Base-by-base conservation (phyloP, 2,329 filamentous ascomycete genomes). In the Apiospora aurea region DNA sequence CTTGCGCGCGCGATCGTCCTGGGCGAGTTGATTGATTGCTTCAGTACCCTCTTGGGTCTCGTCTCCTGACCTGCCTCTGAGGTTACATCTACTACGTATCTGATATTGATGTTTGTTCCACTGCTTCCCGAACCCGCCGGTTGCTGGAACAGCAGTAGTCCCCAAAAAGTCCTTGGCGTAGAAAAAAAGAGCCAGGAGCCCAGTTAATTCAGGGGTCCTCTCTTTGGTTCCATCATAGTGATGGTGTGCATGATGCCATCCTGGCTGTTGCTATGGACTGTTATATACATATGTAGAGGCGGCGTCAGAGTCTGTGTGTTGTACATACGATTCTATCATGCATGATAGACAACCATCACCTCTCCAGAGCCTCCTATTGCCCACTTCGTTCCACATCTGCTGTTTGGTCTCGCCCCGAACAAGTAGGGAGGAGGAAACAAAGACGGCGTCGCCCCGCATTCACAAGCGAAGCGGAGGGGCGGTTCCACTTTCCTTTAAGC, bases 371-470 rank as follows among this genome's bases (percentile, higher is more conserved):
- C 53, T 41, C 57, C 34, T 64, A 21, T 18, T 26, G 29, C 57
- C 57, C 57, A 61, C 34, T 64, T 64, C 11, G 57, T 64, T 41
- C 57, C 57, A 64, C 57, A 64, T 41, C 34, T 64, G 34, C 57
- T 64, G 29, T 64, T 64, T 38, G 53, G 53, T 34, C 26, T 57
- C 51, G 51, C 24, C 26, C 51, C 26, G 49, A 57, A 57, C 2
- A 14, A 16, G 29, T 41, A 13, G 34, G 34, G 29, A 34, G 18
- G 21, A 41, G 21, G 18, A 64, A 41, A n/a, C 18, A 64, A 41
- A n/a, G 57, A 41, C 57, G 34, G 57, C 53, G 29, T 61, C 13
- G 53, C 53, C 53, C 53, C 53, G 53, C 53, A 61, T 21, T 61
- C 53, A 8, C 29, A 61, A 26, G 53, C 53, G 53, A 61, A 26